phyloP scores from a whole-genome alignment of 441 rosid species.

The Heliophila coronopifolia region DNA sequence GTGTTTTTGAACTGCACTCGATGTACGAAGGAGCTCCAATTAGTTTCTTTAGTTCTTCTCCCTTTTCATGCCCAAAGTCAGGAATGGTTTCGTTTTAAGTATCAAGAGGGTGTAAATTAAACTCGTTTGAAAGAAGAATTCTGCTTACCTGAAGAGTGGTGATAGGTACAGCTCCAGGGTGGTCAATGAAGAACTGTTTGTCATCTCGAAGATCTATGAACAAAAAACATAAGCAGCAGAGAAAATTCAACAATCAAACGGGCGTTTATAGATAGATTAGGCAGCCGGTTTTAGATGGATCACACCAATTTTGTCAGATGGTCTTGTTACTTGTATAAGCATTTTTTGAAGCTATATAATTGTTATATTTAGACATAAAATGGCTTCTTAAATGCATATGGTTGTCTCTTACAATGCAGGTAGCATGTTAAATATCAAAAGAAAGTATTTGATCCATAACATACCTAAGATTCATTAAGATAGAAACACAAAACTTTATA shows the following conservation, averaged over 20 bases:
- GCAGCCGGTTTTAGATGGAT: neutral
- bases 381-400: no score
- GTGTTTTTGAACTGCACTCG: constrained; percentile 68
- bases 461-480: no score
- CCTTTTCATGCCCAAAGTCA: constrained; percentile 44
- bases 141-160: constrained; percentile 50
- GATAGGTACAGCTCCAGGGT: constrained; percentile 76
- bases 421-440: no score
- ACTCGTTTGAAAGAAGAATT: neutral
- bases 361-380: no score
- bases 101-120: neutral
- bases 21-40: constrained; percentile 66
- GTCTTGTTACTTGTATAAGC: no score
- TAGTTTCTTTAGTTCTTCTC: constrained; percentile 66
- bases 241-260: neutral
- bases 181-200: constrained; percentile 60
- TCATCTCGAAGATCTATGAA: constrained; percentile 67
- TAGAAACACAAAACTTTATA: no score
- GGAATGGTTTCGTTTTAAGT: no score
- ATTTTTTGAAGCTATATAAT: no score
- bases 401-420: no score
- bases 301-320: no score
- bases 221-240: neutral
- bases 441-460: no score
- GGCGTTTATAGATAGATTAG: no score